Evolutionary conservation across 768 basidiomycete species (phyloP), one percentile per base, ranked within the genome.

Genomic region (Agrocybe chaxingu): DNA sequence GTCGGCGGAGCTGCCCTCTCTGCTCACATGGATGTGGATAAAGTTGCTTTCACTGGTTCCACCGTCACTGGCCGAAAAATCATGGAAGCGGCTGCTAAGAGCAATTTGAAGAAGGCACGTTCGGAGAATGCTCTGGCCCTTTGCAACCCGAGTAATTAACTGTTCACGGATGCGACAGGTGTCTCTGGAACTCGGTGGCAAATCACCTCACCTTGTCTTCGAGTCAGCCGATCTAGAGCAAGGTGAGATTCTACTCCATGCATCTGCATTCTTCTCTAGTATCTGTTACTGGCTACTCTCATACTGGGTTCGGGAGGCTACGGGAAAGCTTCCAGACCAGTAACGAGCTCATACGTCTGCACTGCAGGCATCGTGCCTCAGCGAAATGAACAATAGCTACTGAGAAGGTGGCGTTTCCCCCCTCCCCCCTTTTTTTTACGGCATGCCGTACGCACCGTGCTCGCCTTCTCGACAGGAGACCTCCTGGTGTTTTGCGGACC

Each of bases 1-100:
- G 78, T 90, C 35, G 92, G 92, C 47, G 95, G 95, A 29, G 88
- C 89, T 7, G 91, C 92, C 2, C 77, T 98, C 52, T 72, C 94
- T 4, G 67, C 80, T 8, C 96, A 98, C 68, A 77, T 66, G 48
- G 89, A 87, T 57, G 87, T 98, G 42, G 92, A 97, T 73, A 96
- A 97, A 69, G 79, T 98, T 54, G 94, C 95, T 2, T 97, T 98
- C 68, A 98, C 96, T 7, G 96, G 96, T 41, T 92, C 89, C 33
- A 95, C 93, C 10, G 62, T 81, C 48, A 95, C 92, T 4, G 96
- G 96, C 18, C 80, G 93, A 18, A 89, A 87, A 62, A 84, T 98
- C 62, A 87, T 93, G 83, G 84, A 87, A 62, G 92, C 95, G 10
- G 92, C 95, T 2, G 92, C 95, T 7, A 85, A 87, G 66, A 90